These are phyloP conservation scores for Aureobasidium sp. DNA, from an alignment of 2,329 filamentous ascomycete genomes.

Conservation along the genomic window DNA sequence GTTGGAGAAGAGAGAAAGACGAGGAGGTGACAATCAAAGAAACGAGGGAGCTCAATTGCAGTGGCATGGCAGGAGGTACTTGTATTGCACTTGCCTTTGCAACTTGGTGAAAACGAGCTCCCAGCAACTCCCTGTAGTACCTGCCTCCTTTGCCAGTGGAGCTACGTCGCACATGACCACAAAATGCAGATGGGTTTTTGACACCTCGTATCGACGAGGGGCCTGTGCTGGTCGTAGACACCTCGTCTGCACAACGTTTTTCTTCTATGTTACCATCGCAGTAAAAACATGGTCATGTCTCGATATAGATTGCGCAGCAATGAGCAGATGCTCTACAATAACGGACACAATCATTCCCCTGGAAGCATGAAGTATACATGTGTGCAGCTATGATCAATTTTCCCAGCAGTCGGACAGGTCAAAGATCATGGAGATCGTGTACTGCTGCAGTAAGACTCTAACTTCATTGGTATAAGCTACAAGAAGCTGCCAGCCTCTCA, in stretches of 20 bases:
- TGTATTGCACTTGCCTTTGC: neutral
- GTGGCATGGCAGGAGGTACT: neutral
- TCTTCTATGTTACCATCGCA: too few relatives aligned
- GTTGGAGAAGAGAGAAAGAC: neutral
- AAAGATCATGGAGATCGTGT: too few relatives aligned
- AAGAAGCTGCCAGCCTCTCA: neutral
- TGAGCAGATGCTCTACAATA: too few relatives aligned
- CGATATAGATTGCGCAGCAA: neutral
- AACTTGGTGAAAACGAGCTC: neutral
- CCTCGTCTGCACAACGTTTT: neutral
- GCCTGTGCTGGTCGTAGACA: neutral
- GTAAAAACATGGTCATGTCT: neutral
- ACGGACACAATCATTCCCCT: too few relatives aligned
- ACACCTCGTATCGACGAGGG: neutral
- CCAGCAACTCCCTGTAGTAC: neutral
- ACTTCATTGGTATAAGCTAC: neutral
- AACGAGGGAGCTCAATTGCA: neutral
- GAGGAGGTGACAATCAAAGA: neutral
- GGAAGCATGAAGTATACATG: too few relatives aligned
- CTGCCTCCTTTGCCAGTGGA: neutral
- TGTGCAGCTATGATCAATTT: too few relatives aligned
- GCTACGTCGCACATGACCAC: neutral
- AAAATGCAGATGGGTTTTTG: neutral
- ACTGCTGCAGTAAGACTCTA: neutral
- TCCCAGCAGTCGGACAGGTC: neutral